These are phyloP conservation scores for Coemansia sp. DNA, from an alignment of 192 early-diverging fungal species.

Conservation along the genomic window DNA sequence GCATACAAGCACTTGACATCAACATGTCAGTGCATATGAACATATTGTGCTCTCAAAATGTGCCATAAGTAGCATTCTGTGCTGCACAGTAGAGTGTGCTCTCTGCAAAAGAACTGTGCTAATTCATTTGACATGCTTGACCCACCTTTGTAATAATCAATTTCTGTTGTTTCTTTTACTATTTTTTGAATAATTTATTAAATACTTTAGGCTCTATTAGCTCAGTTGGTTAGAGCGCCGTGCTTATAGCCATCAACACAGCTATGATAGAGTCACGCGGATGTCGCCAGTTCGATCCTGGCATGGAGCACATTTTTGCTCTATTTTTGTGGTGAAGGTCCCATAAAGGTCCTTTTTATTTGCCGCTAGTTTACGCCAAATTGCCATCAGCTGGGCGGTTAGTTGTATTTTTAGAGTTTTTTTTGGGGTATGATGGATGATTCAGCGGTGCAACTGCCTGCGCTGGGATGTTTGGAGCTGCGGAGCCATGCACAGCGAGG, in stretches of 20 bases:
- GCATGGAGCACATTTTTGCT: constrained; percentile 41
- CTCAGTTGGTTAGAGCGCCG: constrained; percentile 51
- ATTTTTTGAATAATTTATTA: too few relatives aligned
- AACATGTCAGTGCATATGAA: too few relatives aligned
- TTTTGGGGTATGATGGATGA: neutral
- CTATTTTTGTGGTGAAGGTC: neutral
- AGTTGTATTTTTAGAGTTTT: neutral
- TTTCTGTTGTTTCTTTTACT: too few relatives aligned
- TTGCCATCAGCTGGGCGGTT: neutral
- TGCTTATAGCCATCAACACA: constrained; percentile 36
- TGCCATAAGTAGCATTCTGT: too few relatives aligned
- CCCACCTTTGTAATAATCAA: too few relatives aligned
- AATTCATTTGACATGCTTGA: too few relatives aligned
- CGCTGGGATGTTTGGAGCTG: constrained; percentile 49
- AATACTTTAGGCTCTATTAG: constrained; percentile 28
- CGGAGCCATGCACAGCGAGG: constrained; percentile 57
- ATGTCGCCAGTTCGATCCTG: constrained; percentile 56
- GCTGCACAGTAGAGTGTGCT: too few relatives aligned
- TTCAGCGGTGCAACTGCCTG: constrained; percentile 5
- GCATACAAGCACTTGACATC: too few relatives aligned
- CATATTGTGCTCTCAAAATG: too few relatives aligned
- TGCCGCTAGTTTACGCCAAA: neutral
- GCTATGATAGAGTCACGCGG: constrained; percentile 48
- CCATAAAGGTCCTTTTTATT: too few relatives aligned
- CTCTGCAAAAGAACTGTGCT: too few relatives aligned